Evolutionary conservation across 352 stramenopile genomes (phyloP).

Genomic region (Thalassiosira sp.): DNA sequence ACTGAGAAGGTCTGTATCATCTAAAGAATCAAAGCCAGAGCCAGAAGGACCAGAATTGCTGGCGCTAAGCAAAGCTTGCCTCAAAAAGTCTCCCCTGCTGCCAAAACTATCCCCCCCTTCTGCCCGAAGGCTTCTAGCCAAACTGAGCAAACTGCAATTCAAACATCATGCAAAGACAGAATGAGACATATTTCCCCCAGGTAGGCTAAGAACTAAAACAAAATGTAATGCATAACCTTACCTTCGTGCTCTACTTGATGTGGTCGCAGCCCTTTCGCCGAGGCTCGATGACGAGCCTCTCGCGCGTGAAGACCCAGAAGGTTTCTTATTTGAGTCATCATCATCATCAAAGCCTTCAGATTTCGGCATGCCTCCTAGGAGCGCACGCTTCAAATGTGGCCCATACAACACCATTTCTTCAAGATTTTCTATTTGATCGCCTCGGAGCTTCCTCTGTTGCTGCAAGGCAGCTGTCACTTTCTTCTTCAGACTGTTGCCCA

Average conservation of each 20-base stretch:
- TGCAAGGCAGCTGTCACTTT: constrained; percentile 42
- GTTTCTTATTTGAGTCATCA: constrained; percentile 43
- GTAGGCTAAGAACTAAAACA: constrained; percentile 1
- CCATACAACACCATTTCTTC: constrained; percentile 60
- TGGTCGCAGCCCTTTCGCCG: constrained; percentile 29
- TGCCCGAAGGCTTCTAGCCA: constrained; percentile 42
- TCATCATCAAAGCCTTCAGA: constrained; percentile 43
- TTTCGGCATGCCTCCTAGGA: constrained; percentile 59
- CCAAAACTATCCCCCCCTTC: constrained; percentile 49
- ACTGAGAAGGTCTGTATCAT: constrained; percentile 65
- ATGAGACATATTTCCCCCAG: background rate
- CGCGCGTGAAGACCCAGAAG: constrained; percentile 10
- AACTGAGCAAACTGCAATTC: constrained; percentile 38
- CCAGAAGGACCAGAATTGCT: constrained; percentile 43
- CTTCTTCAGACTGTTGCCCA: constrained; percentile 62
- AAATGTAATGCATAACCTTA: constrained; percentile 8
- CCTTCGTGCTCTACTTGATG: constrained; percentile 46
- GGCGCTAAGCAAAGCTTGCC: constrained; percentile 53
- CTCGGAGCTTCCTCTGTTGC: constrained; percentile 32
- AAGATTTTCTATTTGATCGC: constrained; percentile 47
- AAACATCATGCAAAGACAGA: constrained; percentile 10
- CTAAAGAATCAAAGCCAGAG: constrained; percentile 51
- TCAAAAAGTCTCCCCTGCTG: constrained; percentile 52
- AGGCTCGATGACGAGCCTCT: constrained; percentile 23
- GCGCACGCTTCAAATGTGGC: constrained; percentile 55